phyloP scores from a whole-genome alignment of 2,329 filamentous ascomycete species.

The Fonsecaea monophora region DNA sequence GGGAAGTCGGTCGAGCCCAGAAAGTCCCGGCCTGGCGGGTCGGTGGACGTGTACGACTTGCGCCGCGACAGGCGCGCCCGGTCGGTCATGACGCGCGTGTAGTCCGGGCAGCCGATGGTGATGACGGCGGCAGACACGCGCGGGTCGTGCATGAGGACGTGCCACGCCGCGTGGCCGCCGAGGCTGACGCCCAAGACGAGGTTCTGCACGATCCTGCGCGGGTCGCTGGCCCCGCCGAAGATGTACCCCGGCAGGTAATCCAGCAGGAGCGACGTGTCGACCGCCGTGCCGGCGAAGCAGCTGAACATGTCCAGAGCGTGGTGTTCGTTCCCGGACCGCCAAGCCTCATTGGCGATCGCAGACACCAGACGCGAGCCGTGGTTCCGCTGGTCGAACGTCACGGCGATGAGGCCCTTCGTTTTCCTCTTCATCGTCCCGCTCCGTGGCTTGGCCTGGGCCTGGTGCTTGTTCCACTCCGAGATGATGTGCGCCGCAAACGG shows the following conservation, averaged over 20 bases:
- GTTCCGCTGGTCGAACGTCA: conserved; percentile 91
- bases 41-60: conserved; percentile 62
- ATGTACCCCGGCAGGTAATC: conserved; percentile 79
- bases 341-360: conserved; percentile 73
- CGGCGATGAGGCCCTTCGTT: conserved; percentile 72
- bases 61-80: conserved; percentile 76
- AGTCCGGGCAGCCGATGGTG: conserved; percentile 90
- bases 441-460: conserved; percentile 39
- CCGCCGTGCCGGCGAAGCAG: conserved; percentile 65
- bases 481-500: conserved; percentile 74
- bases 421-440: conserved; percentile 33
- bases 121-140: conserved; percentile 79
- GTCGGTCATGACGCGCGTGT: conserved; percentile 77
- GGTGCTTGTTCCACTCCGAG: conserved; percentile 66
- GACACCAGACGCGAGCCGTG: conserved; percentile 78
- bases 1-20: conserved; percentile 82
- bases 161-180: conserved; percentile 88
- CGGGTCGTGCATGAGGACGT: conserved; percentile 77
- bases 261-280: conserved; percentile 77
- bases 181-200: conserved; percentile 82
- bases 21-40: conserved; percentile 67
- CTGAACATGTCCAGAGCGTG: conserved; percentile 95
- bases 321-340: conserved; percentile 76
- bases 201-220: conserved; percentile 63
- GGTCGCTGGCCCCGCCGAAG: conserved; percentile 58